Conservation (phyloP, 257 asterid species). For the Rhazya stricta region DNA sequence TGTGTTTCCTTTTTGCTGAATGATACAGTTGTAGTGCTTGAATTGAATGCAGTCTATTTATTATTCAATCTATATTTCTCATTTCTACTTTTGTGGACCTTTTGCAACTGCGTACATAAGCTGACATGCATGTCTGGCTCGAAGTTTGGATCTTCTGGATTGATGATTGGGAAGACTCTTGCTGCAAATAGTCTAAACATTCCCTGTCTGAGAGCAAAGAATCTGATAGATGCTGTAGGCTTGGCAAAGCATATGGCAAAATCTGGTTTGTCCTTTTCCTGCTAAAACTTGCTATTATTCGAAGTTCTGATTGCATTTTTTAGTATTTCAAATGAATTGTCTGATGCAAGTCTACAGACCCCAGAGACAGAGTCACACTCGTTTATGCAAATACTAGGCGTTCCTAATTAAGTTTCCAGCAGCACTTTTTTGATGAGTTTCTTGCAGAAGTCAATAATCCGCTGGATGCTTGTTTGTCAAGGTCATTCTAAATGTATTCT, state of each 20-base stretch:
- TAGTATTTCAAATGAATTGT: not conserved
- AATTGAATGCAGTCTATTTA: not conserved
- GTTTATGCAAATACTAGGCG: too few relatives aligned
- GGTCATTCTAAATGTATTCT: too few relatives aligned
- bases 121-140: constrained; percentile 5
- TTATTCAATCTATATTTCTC: not conserved
- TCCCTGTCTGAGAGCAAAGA: constrained; percentile 30
- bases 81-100: not conserved
- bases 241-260: constrained; percentile 30
- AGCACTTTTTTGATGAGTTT: too few relatives aligned
- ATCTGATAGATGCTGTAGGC: constrained; percentile 25
- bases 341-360: too few relatives aligned
- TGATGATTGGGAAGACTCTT: constrained; percentile 27
- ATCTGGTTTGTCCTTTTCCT: constrained; percentile 16
- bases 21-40: not conserved
- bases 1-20: constrained; percentile 12
- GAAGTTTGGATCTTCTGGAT: constrained; percentile 40
- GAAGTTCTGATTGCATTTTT: not conserved
- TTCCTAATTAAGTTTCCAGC: too few relatives aligned
- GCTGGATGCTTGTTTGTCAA: too few relatives aligned
- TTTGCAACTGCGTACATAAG: not conserved
- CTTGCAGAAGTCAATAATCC: too few relatives aligned
- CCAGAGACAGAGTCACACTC: too few relatives aligned
- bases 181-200: constrained; percentile 25
- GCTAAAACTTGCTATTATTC: not conserved